Conservation (phyloP, 768 basidiomycete genomes). For the Lactarius indigo region DNA sequence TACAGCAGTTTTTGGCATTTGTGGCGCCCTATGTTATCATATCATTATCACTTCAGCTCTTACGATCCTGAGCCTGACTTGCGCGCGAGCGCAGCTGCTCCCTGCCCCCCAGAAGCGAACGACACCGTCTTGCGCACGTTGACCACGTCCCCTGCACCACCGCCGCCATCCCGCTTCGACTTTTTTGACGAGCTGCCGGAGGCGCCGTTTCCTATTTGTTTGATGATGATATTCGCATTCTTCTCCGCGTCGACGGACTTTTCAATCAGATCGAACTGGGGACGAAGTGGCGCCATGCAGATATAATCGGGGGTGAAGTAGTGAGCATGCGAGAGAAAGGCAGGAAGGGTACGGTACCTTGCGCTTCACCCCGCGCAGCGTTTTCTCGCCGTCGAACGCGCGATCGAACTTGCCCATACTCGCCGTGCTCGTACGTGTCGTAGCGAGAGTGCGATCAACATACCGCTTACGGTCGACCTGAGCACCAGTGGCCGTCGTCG, state of each 20-base stretch:
- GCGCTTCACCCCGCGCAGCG: constrained; percentile 81
- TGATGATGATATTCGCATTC: constrained; percentile 69
- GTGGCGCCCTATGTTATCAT: too few relatives aligned
- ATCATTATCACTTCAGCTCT: too few relatives aligned
- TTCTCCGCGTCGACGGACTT: too few relatives aligned
- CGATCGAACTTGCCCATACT: too few relatives aligned
- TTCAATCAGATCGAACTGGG: constrained; percentile 86
- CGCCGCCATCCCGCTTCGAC: not conserved
- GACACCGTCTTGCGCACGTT: constrained; percentile 28
- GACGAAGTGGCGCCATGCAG: too few relatives aligned
- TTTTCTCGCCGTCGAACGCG: constrained; percentile 88
- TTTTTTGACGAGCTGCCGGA: constrained; percentile 11
- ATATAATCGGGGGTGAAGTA: not conserved
- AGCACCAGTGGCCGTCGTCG: constrained; percentile 18
- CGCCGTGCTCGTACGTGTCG: constrained; percentile 80
- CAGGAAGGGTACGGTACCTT: constrained; percentile 55
- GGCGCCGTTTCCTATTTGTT: constrained; percentile 50
- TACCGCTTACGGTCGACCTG: constrained; percentile 60
- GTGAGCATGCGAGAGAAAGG: not conserved
- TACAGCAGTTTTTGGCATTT: too few relatives aligned
- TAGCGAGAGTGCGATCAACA: constrained; percentile 72
- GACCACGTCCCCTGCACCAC: constrained; percentile 11
- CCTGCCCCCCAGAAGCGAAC: constrained; percentile 22
- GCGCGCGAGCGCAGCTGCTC: constrained; percentile 19
- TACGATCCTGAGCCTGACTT: constrained; percentile 3